Percentiles rank a stretch among this genome's conserved stretches.
These are phyloP conservation scores for Stereocaulon alpinum DNA, from an alignment of 495 filamentous ascomycete genomes.

Conservation along the genomic window DNA sequence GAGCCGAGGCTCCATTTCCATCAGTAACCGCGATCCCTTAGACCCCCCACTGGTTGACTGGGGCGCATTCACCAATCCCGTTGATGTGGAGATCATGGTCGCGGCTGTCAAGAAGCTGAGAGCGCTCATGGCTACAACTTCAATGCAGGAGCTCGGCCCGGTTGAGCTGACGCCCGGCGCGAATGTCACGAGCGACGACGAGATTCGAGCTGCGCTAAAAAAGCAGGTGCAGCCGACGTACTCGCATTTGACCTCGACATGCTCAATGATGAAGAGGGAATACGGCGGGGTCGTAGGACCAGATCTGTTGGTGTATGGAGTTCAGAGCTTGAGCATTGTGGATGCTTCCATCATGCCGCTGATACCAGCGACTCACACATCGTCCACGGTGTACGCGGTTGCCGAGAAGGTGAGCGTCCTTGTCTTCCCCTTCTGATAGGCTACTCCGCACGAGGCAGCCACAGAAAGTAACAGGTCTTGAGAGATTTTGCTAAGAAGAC, in stretches of 20 bases:
- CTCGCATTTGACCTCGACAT: constrained; percentile 31
- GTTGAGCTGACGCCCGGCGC: constrained; percentile 14
- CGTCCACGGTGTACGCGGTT: constrained; percentile 46
- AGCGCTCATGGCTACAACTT: constrained; percentile 6
- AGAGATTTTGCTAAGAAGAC: not conserved
- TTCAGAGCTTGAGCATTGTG: constrained; percentile 37
- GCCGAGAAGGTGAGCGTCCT: constrained; percentile 38
- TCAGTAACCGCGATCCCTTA: constrained; percentile 31
- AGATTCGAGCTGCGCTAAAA: constrained; percentile 14
- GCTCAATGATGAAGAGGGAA: constrained; percentile 41
- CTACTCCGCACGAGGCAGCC: not conserved
- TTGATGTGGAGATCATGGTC: constrained; percentile 26
- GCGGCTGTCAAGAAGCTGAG: constrained; percentile 10
- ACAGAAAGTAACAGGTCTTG: not conserved
- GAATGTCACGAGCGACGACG: constrained; percentile 11
- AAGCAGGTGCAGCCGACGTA: constrained; percentile 17
- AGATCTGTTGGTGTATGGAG: constrained; percentile 39
- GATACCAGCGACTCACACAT: constrained; percentile 42
- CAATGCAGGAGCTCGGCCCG: constrained; percentile 16
- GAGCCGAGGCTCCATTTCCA: constrained; percentile 32
- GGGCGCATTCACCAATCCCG: constrained; percentile 29
- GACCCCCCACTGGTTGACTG: constrained; percentile 26
- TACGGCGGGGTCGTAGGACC: constrained; percentile 37
- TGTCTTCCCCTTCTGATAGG: not conserved
- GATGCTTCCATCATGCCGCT: constrained; percentile 51